Percentiles rank a stretch among this genome's conserved stretches.
Evolutionary conservation across 1,139 yeast genomes (phyloP).

Genomic region (Lodderomyces beijingensis): DNA sequence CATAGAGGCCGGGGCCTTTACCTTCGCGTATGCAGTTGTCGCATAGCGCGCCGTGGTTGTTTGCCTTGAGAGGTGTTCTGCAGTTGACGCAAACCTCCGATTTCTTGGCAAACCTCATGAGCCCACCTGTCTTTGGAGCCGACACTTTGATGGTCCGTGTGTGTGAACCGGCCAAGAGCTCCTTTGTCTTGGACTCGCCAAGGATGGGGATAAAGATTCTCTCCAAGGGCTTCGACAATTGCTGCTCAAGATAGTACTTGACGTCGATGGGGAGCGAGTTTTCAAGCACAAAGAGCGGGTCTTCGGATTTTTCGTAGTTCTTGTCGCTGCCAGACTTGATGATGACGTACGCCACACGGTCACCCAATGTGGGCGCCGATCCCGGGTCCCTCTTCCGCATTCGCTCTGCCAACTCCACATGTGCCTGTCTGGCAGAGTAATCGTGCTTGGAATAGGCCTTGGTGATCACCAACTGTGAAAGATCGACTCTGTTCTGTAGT

Average conservation of each 20-base stretch:
- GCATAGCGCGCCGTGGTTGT: slow-evolving; percentile 76
- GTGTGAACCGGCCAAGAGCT: slow-evolving; percentile 74
- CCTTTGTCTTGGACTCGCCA: slow-evolving; percentile 80
- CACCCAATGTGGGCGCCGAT: slow-evolving; percentile 94
- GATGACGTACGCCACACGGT: slow-evolving; percentile 96
- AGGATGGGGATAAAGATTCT: slow-evolving; percentile 94
- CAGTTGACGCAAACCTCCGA: slow-evolving; percentile 88
- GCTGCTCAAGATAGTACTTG: slow-evolving; percentile 89
- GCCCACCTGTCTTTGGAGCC: slow-evolving; percentile 67
- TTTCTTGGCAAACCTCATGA: slow-evolving; percentile 88
- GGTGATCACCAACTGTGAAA: slow-evolving; percentile 90
- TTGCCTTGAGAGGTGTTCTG: slow-evolving; percentile 67
- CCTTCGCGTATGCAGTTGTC: slow-evolving; percentile 71
- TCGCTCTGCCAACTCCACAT: slow-evolving; percentile 91
- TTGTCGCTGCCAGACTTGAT: slow-evolving; percentile 80
- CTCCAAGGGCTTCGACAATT: slow-evolving; percentile 84
- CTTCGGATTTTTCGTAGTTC: slow-evolving; percentile 94
- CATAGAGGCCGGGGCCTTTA: slow-evolving; percentile 74
- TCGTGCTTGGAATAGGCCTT: slow-evolving; percentile 88
- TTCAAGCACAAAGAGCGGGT: slow-evolving; percentile 89
- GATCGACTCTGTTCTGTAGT: slow-evolving; percentile 84
- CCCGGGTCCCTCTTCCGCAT: slow-evolving; percentile 98
- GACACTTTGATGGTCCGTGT: slow-evolving; percentile 73
- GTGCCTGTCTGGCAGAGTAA: slow-evolving; percentile 95
- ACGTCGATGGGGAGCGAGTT: slow-evolving; percentile 93